Conservation (phyloP, 2,329 filamentous ascomycete genomes). For the Ophiostoma perfectum region DNA sequence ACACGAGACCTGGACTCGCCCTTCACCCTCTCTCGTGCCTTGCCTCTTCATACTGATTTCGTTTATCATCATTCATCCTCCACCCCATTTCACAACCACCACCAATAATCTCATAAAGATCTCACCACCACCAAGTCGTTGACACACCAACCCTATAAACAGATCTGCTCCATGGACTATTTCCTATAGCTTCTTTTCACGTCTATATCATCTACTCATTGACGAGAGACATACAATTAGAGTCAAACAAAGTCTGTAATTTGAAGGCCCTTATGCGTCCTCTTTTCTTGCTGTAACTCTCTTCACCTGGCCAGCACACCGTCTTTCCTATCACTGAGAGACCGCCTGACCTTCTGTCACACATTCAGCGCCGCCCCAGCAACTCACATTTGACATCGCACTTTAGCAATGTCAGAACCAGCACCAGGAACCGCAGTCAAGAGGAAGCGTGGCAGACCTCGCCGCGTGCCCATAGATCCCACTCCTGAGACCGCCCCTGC, state of each 20-base stretch:
- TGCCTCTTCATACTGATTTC: background rate
- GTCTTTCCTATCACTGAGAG: background rate
- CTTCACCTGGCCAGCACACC: background rate
- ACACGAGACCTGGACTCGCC: slow-evolving; percentile 16
- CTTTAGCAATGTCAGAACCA: slow-evolving; percentile 15
- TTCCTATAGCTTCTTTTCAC: background rate
- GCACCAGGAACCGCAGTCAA: slow-evolving; percentile 16
- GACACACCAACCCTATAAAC: background rate
- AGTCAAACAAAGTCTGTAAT: background rate
- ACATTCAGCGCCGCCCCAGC: background rate
- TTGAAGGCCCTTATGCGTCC: background rate
- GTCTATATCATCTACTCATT: background rate
- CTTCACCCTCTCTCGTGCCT: background rate
- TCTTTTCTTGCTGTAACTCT: background rate
- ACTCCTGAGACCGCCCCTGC: background rate
- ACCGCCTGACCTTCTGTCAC: background rate
- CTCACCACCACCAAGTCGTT: background rate
- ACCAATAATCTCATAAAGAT: background rate
- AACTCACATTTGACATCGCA: background rate
- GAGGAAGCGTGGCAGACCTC: slow-evolving; percentile 22
- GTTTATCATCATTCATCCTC: background rate
- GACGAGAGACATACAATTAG: background rate
- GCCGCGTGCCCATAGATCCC: slow-evolving; percentile 15
- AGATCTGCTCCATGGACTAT: background rate
- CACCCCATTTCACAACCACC: background rate